phyloP scores from a whole-genome alignment of 2,329 filamentous ascomycete genomes.

The Xylariales sp. region DNA sequence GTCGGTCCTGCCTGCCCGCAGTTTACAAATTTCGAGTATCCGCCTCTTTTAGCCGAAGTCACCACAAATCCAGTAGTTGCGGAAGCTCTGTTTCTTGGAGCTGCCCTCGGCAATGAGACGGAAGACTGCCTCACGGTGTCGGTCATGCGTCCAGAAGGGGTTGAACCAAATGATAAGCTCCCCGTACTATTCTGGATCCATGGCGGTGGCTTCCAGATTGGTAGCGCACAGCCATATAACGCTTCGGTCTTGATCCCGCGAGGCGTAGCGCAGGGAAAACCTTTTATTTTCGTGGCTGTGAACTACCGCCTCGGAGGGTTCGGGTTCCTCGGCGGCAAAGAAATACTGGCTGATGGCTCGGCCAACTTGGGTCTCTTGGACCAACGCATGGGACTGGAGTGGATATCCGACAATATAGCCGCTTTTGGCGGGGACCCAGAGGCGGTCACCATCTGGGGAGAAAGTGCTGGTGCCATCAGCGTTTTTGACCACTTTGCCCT shows the following conservation, averaged over 20 bases:
- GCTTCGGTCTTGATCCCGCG: slow-evolving; percentile 27
- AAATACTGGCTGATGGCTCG: slow-evolving; percentile 50
- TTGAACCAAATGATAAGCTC: slow-evolving; percentile 35
- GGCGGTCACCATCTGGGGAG: slow-evolving; percentile 63
- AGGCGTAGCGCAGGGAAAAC: slow-evolving; percentile 40
- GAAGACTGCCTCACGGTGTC: slow-evolving; percentile 52
- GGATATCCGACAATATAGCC: slow-evolving; percentile 60
- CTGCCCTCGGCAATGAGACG: slow-evolving; percentile 14
- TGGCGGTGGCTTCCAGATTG: slow-evolving; percentile 44
- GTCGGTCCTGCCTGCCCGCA: neutral
- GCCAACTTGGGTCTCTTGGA: slow-evolving; percentile 58
- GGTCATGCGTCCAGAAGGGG: slow-evolving; percentile 40
- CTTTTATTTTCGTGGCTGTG: slow-evolving; percentile 59
- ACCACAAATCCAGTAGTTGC: neutral
- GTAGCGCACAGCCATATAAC: slow-evolving; percentile 31
- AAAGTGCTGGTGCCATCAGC: slow-evolving; percentile 55
- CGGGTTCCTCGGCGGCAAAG: slow-evolving; percentile 55
- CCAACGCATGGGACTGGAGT: slow-evolving; percentile 55
- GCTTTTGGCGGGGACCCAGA: slow-evolving; percentile 62
- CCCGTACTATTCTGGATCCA: slow-evolving; percentile 56
- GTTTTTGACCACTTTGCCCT: slow-evolving; percentile 59
- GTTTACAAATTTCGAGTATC: neutral
- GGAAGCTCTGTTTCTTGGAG: neutral
- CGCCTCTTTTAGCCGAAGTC: neutral
- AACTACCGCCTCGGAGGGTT: slow-evolving; percentile 63